Conservation (phyloP, 164 flowering plant species). For the Liriodendron chinense region DNA sequence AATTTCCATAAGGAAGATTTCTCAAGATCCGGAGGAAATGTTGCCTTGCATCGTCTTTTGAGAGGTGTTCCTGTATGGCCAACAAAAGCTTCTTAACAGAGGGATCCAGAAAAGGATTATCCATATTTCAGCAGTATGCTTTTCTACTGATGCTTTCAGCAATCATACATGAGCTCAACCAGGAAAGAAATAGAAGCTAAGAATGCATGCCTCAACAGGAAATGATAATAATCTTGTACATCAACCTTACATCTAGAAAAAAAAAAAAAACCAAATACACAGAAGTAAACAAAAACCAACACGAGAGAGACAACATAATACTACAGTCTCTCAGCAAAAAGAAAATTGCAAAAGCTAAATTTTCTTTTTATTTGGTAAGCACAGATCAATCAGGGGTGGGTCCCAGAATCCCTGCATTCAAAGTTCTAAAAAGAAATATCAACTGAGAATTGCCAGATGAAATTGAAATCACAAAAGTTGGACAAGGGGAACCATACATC, state of each 20-base stretch:
- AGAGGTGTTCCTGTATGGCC: slow-evolving; percentile 59
- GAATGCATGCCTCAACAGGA: no score
- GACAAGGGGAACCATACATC: no score
- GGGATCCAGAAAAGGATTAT: no score
- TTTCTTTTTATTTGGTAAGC: no score
- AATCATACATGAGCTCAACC: background rate
- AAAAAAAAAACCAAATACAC: background rate
- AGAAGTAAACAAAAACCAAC: background rate
- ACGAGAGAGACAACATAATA: background rate
- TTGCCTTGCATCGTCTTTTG: slow-evolving; percentile 94
- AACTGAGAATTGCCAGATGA: no score
- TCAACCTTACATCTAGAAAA: background rate
- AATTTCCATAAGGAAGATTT: slow-evolving; percentile 91
- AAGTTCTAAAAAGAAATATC: no score
- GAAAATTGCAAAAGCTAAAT: no score
- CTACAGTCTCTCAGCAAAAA: background rate
- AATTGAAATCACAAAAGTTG: no score
- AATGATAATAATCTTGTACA: background rate
- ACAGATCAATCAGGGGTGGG: background rate
- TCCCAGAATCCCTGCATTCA: background rate
- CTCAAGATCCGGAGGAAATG: slow-evolving; percentile 85
- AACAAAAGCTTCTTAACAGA: background rate
- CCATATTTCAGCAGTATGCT: background rate
- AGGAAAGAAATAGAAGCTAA: background rate
- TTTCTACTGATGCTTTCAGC: background rate